Base-by-base conservation (phyloP, 2,329 filamentous ascomycete genomes). In the Fusarium goolgardi region DNA sequence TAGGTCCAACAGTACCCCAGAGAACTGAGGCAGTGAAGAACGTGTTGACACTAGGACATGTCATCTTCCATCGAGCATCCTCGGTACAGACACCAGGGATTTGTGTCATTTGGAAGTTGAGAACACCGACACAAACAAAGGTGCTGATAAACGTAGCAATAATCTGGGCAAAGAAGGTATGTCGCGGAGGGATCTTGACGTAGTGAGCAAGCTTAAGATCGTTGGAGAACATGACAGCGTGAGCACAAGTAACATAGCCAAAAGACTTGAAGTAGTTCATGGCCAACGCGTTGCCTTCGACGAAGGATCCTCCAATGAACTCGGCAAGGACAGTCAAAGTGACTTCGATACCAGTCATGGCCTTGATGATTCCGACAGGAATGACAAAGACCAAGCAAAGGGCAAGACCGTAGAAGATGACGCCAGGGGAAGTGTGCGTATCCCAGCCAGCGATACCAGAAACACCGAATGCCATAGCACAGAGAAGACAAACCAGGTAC, bases 161-260 rank as follows among this genome's bases (percentile, higher is more conserved):
- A 72, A 89, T 85, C 75, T 89, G 87, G 1, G 86, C 86, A 23
- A 80, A 77, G 68, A 89, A 90, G 5, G 86, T 85, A 31, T 87
- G 82, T 13, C 84, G 82, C 0, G 87, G 87, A 7, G 87, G 86
- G 20, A 89, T 87, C 78, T 88, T 88, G 77, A 86, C 82, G 75
- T 88, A 88, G 65, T 84, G 82, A 11, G 82, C 82, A 16, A 84
- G 80, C 73, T 84, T 84, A 35, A 83, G 73, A 65, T 82, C 82
- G 66, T 81, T 81, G 59, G 78, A 81, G 72, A 86, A 86, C 73
- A 79, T 79, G 23, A 86, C 77, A n/a, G 84, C 82, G 63, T 85
- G 83, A 0, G 82, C 81, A 52, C 82, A 84, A 1, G 82, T 83
- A 16, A 84, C 80, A 52, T 82, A 82, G 44, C 82, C 82, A 63